These are phyloP conservation scores for Proliferodiscus dingleyae DNA, from an alignment of 2,329 filamentous ascomycete species.

Conservation along the genomic window DNA sequence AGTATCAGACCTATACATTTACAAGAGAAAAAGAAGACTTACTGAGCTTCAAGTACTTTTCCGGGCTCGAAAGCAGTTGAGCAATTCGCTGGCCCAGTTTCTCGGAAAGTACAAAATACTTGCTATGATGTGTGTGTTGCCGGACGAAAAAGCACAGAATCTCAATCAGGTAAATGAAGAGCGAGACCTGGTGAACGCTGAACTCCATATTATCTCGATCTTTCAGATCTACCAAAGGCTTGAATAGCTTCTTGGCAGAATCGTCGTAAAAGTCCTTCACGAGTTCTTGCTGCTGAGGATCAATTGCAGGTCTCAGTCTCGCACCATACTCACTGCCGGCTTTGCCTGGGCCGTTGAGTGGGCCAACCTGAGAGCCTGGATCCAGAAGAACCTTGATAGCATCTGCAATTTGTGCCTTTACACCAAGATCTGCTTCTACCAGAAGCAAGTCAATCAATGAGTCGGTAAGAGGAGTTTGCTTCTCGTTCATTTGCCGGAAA, in stretches of 20 bases:
- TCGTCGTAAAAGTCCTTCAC: constrained; percentile 85
- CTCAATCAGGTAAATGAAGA: constrained; percentile 88
- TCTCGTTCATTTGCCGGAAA: constrained; percentile 85
- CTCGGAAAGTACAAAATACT: constrained; percentile 80
- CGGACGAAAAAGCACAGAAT: constrained; percentile 91
- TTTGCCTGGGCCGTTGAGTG: constrained; percentile 57
- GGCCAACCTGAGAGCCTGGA: constrained; percentile 54
- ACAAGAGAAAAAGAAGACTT: constrained; percentile 34
- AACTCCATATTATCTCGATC: constrained; percentile 64
- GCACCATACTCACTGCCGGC: constrained; percentile 63
- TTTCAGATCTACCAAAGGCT: constrained; percentile 78
- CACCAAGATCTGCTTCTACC: constrained; percentile 85
- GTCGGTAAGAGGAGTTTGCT: constrained; percentile 80
- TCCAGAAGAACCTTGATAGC: constrained; percentile 92
- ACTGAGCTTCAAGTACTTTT: constrained; percentile 92
- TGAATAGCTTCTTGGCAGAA: constrained; percentile 79
- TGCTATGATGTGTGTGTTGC: constrained; percentile 80
- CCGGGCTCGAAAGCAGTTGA: constrained; percentile 74
- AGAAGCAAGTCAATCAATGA: constrained; percentile 88
- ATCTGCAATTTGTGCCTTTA: constrained; percentile 93
- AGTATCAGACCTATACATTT: constrained; percentile 12
- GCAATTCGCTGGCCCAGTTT: constrained; percentile 73
- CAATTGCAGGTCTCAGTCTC: constrained; percentile 54
- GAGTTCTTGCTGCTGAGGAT: constrained; percentile 79
- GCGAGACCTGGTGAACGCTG: constrained; percentile 76